phyloP scores from a whole-genome alignment of 345 rosid genomes.

The Salix brachista region DNA sequence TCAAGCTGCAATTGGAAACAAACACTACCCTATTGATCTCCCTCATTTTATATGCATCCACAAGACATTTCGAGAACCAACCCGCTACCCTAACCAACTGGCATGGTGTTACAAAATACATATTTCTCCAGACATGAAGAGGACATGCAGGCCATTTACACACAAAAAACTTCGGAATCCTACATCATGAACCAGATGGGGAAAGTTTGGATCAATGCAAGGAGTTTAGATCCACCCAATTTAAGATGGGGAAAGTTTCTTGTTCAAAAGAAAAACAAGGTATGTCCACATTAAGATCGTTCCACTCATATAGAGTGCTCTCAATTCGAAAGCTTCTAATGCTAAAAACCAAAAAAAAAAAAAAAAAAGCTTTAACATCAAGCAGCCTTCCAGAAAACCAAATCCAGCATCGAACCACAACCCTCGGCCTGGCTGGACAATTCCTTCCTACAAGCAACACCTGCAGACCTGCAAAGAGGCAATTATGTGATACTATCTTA shows the following conservation, averaged over 20 bases:
- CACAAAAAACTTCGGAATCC: not conserved
- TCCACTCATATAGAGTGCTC: slow-evolving; percentile 22
- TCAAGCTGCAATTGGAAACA: no score
- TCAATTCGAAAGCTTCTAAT: slow-evolving; percentile 19
- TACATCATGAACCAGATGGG: not conserved
- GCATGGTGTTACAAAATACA: not conserved
- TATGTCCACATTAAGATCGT: slow-evolving; percentile 2
- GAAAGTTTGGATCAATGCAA: not conserved
- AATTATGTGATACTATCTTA: slow-evolving; percentile 38
- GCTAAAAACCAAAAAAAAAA: slow-evolving; percentile 16
- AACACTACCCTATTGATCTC: no score
- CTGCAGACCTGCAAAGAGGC: slow-evolving; percentile 49
- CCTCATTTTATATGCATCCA: no score
- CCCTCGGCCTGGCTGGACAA: slow-evolving; percentile 24
- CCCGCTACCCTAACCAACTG: not conserved
- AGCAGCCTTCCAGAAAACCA: slow-evolving; percentile 22
- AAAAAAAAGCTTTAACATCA: slow-evolving; percentile 20
- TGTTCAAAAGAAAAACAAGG: slow-evolving; percentile 24
- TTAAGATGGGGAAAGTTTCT: not conserved
- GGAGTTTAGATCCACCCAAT: not conserved
- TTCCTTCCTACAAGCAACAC: slow-evolving; percentile 31
- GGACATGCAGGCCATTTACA: not conserved
- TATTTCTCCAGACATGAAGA: not conserved
- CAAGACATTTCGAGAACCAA: not conserved
- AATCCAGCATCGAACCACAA: slow-evolving; percentile 22